Base-by-base conservation (phyloP, 371 early-diverging fungal genomes). In the Parasitella parasitica region DNA sequence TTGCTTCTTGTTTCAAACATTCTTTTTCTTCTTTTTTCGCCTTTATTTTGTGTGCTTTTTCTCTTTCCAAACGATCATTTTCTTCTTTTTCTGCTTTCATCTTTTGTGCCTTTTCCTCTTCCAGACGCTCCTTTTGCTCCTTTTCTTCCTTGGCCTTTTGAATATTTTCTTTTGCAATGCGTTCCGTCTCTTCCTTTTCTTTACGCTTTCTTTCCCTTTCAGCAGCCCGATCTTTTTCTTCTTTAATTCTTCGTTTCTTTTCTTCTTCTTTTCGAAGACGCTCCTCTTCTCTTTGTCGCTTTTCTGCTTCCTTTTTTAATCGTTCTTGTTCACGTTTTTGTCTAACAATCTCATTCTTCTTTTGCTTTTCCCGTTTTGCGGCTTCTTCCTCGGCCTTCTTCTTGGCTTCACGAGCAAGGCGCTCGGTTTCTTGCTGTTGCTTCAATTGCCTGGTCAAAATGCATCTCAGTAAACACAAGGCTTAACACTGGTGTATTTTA, bases 241-340 rank as follows among this genome's bases (percentile, higher is more conserved):
- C 67, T 18, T 39, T 58, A 6, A 37, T 15, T 39, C 57, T 77
- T 37, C 72, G 71, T 9, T 54, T 62, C 52, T 61, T 62, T 49
- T 67, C 67, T 16, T 67, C 67, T 28, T 67, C 67, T n/a, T 67
- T 67, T 9, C 24, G 37, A 6, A 53, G 54, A 4, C 67, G 58
- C 26, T 78, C 75, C 53, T 70, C 65, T 39, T 83, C 85, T 43
- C 66, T 66, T 15, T 68, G 66, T 26, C 66, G 63, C 53, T 62
- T 67, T 27, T 77, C 72, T 60, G 76, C 71, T 37, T 80, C 77
- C 49, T 64, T 70, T 28, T 51, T 54, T 18, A 68, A 41, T 15
- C 75, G 68, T 32, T 78, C 73, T 49, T 67, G 60, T 52, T 83
- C 85, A 37, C 78, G 75, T 37, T 77, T 71, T 65, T 85, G 84